These are phyloP conservation scores for Aspergillus chevalieri DNA, from an alignment of 2,329 filamentous ascomycete species.

Conservation along the genomic window DNA sequence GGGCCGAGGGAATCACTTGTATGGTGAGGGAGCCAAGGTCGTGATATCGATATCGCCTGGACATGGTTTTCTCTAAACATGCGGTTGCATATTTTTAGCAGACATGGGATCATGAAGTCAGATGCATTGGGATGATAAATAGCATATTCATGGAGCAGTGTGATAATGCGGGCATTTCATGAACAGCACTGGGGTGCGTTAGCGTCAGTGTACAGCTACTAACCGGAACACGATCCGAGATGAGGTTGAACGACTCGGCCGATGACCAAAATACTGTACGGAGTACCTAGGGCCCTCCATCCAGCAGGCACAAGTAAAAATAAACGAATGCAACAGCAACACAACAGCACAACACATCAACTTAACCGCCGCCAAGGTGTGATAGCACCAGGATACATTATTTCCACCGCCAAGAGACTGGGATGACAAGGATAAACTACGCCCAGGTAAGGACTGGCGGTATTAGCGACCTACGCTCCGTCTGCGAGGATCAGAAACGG, in stretches of 20 bases:
- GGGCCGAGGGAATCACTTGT: neutral
- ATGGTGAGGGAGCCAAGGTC: constrained; percentile 1
- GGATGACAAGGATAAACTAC: neutral
- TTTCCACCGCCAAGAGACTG: neutral
- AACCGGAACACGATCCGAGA: neutral
- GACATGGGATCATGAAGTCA: too few relatives aligned
- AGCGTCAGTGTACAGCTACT: neutral
- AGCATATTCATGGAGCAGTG: neutral
- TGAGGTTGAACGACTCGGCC: neutral
- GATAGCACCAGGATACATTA: neutral
- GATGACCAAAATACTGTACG: neutral
- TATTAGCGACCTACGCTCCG: too few relatives aligned
- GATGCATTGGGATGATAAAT: neutral
- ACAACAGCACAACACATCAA: neutral
- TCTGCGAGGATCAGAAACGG: too few relatives aligned
- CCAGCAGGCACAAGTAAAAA: neutral
- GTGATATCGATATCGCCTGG: neutral
- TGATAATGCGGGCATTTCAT: neutral
- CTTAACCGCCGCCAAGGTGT: neutral
- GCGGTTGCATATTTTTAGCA: too few relatives aligned
- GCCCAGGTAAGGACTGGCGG: too few relatives aligned
- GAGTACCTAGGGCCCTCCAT: neutral
- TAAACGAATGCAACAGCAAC: neutral
- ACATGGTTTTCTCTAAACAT: too few relatives aligned
- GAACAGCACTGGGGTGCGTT: neutral